phyloP scores from a whole-genome alignment of 1,284 basidiomycete species.

The Tilletia walkeri region DNA sequence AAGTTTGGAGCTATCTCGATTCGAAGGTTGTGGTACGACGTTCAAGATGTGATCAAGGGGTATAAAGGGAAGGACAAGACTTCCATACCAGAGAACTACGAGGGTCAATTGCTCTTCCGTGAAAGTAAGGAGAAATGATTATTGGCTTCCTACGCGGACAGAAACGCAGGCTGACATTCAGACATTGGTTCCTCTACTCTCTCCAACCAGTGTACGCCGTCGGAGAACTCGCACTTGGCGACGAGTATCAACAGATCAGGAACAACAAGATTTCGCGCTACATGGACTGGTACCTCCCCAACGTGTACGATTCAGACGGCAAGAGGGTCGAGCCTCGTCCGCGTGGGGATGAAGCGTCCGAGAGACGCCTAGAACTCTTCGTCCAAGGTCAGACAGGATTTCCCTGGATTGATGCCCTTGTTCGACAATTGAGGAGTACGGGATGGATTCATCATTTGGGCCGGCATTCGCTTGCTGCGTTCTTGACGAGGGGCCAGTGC shows the following conservation, averaged over 20 bases:
- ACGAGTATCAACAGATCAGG: constrained; percentile 57
- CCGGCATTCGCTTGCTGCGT: constrained; percentile 63
- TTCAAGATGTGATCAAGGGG: constrained; percentile 34
- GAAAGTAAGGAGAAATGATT: constrained; percentile 41
- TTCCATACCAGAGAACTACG: constrained; percentile 35
- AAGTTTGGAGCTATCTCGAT: constrained; percentile 62
- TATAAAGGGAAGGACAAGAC: constrained; percentile 42
- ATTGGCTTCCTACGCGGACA: too few relatives aligned
- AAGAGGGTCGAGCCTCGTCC: constrained; percentile 56
- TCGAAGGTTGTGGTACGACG: constrained; percentile 42
- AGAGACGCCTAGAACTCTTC: constrained; percentile 58
- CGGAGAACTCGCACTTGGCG: constrained; percentile 57
- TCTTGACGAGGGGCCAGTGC: constrained; percentile 62
- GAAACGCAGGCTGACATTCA: neutral
- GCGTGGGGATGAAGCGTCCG: constrained; percentile 56
- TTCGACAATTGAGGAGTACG: constrained; percentile 59
- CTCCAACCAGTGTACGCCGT: constrained; percentile 56
- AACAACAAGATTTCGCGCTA: constrained; percentile 57
- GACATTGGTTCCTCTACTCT: neutral
- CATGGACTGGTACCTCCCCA: constrained; percentile 59
- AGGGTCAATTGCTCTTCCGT: constrained; percentile 57
- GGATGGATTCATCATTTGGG: constrained; percentile 59
- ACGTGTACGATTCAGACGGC: constrained; percentile 57
- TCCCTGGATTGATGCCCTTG: constrained; percentile 61
- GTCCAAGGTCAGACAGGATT: constrained; percentile 60